Evolutionary conservation across 768 basidiomycete species (phyloP), one percentile per base, ranked within the genome.

Genomic region (Trametes sanguinea): DNA sequence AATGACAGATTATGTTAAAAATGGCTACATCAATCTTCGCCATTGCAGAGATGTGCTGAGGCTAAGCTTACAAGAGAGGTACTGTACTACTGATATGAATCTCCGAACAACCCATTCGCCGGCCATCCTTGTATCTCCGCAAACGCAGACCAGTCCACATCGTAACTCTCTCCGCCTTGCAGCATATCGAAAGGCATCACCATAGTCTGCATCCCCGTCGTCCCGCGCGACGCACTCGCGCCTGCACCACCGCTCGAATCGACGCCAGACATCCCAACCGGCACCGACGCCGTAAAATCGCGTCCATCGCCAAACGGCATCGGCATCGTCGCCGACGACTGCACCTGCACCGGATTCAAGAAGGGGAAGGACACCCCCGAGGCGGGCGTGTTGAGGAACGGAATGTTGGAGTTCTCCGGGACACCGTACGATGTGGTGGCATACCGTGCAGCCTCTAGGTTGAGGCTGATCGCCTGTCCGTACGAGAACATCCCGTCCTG

Each of bases 151-250:
- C 69, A 70, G 27, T 70, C 66, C 27, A 70, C 39, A 29, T 65
- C 69, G 17, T 61, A 61, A 47, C 43, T 51, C 30, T 65, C 59
- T 37, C 51, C 64, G 16, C 65, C 57, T 35, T 67, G 69, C 45
- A 70, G 61, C 52, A 70, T 54, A 33, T 68, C 64, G 57, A 65
- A 68, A 14, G 69, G 67, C 65, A 67, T 62, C 32, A 65, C 29
- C 65, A 64, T 63, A 39, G 65, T 51, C 45, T 65, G 66, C 22
- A 57, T 14, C 11, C 30, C 37, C 30, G 42, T 14, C 9, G 32
- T 32, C 29, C 22, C 46, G 8, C 37, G 11, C 52, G 57, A 51
- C 29, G 14, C 48, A 2, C 48, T 9, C 10, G 27, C 54, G 22
- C 35, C 16, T 27, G 54, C 40, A 17, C 30, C 40, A 32, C 27